phyloP scores from a whole-genome alignment of 2,329 filamentous ascomycete genomes.

The Dryadomyces sulphureus region DNA sequence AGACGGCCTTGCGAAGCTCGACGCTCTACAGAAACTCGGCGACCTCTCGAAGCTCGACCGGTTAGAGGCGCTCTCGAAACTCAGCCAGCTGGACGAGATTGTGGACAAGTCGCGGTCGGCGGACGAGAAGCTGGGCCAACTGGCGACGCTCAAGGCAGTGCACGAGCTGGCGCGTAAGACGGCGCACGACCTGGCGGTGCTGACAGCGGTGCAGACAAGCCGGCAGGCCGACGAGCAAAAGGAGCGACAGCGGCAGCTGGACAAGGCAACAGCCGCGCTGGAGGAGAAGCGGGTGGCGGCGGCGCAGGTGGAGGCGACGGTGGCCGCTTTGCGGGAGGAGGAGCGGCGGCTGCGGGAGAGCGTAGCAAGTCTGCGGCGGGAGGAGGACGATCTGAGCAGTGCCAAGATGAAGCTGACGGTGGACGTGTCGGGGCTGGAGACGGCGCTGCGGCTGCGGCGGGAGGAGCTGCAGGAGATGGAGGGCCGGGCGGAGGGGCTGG shows the following conservation, averaged over 20 bases:
- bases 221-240: slow-evolving; percentile 65
- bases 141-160: slow-evolving; percentile 76
- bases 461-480: slow-evolving; percentile 92
- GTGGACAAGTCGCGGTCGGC: slow-evolving; percentile 49
- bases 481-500: slow-evolving; percentile 69
- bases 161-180: slow-evolving; percentile 76
- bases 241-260: slow-evolving; percentile 61
- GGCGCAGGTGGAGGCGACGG: slow-evolving; percentile 42
- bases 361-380: slow-evolving; percentile 43
- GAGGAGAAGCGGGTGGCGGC: slow-evolving; percentile 59
- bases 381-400: slow-evolving; percentile 60
- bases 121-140: slow-evolving; percentile 55
- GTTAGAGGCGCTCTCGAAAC: slow-evolving; percentile 32
- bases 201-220: slow-evolving; percentile 62
- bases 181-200: slow-evolving; percentile 69
- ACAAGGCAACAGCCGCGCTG: slow-evolving; percentile 66
- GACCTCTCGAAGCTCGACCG: not conserved
- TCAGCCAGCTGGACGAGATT: slow-evolving; percentile 41
- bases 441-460: slow-evolving; percentile 71
- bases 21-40: not conserved
- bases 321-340: slow-evolving; percentile 31
- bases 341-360: slow-evolving; percentile 37
- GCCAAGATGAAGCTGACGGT: slow-evolving; percentile 71
- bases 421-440: slow-evolving; percentile 83
- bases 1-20: not conserved